Evolutionary conservation across 352 stramenopile species (phyloP).

Genomic region (Phytophthora hybrid): DNA sequence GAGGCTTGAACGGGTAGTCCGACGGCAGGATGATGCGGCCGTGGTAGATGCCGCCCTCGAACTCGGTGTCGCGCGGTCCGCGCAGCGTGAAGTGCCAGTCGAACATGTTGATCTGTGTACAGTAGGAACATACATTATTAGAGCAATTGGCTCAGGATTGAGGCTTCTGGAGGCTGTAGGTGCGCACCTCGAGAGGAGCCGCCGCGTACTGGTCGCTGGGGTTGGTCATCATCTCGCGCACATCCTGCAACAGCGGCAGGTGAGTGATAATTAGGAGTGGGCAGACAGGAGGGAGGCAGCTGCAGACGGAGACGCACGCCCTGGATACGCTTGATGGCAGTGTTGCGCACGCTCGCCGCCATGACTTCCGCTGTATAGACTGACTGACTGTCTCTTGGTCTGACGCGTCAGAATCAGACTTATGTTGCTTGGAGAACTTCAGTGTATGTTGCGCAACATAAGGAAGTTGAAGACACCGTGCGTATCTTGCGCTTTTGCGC

Average conservation of each 20-base stretch:
- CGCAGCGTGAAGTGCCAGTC: constrained; percentile 98
- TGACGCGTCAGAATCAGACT: constrained; percentile 28
- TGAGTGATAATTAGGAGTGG: background rate
- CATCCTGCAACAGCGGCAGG: constrained; percentile 56
- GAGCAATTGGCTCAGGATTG: no score
- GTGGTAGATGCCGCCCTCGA: constrained; percentile 98
- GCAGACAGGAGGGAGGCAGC: background rate
- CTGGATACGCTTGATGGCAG: constrained; percentile 88
- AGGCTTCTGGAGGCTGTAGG: background rate
- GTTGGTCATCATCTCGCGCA: constrained; percentile 90
- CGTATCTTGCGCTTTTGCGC: no score
- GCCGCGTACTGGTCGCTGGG: constrained; percentile 86
- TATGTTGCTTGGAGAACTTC: background rate
- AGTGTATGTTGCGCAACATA: no score
- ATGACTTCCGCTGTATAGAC: constrained; percentile 27
- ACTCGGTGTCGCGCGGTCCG: constrained; percentile 96
- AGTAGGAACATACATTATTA: no score
- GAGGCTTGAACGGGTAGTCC: constrained; percentile 97
- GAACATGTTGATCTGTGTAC: constrained; percentile 85
- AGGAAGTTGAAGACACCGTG: no score
- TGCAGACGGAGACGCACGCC: constrained; percentile 47
- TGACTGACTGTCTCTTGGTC: constrained; percentile 20
- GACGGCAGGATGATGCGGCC: constrained; percentile 96
- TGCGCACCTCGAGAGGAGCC: constrained; percentile 71
- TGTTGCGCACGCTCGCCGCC: constrained; percentile 74